Conservation (phyloP, 2,329 filamentous ascomycete genomes). For the Fusarium secorum region DNA sequence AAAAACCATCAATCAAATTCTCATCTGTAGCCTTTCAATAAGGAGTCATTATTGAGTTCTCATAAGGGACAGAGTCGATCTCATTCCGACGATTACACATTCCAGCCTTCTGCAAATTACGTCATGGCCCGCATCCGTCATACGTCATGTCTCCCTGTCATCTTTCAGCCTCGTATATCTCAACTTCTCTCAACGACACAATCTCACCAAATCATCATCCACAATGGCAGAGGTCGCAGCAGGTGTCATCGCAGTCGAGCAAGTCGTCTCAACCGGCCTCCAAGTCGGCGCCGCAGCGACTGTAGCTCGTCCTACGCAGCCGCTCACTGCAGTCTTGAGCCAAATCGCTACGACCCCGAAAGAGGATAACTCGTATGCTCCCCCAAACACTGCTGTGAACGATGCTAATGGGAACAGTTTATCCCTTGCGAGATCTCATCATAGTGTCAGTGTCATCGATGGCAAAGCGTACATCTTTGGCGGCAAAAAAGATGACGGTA, state of each 20-base stretch:
- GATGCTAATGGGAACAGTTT: neutral
- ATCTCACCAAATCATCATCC: neutral
- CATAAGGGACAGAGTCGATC: neutral
- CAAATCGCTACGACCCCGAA: constrained; percentile 27
- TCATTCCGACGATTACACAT: neutral
- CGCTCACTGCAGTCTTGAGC: constrained; percentile 29
- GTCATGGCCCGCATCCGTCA: constrained; percentile 13
- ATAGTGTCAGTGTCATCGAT: constrained; percentile 25
- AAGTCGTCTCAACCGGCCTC: constrained; percentile 30
- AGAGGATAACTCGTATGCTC: constrained; percentile 11
- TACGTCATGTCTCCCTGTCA: constrained; percentile 14
- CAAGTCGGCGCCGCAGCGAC: constrained; percentile 30
- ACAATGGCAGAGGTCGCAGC: constrained; percentile 35
- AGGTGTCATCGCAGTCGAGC: constrained; percentile 28
- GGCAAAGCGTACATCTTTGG: constrained; percentile 33
- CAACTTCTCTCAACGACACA: neutral
- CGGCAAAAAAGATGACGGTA: constrained; percentile 20
- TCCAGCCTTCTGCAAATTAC: neutral
- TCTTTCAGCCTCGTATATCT: neutral
- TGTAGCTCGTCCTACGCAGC: constrained; percentile 29
- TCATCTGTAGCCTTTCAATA: rapidly evolving
- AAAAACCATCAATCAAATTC: too few relatives aligned
- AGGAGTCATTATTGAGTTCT: rapidly evolving
- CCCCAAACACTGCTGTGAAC: rapidly evolving
- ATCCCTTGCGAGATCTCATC: constrained; percentile 24